Evolutionary conservation across 1,284 basidiomycete species (phyloP).

Genomic region (Apiotrichum montevideense): DNA sequence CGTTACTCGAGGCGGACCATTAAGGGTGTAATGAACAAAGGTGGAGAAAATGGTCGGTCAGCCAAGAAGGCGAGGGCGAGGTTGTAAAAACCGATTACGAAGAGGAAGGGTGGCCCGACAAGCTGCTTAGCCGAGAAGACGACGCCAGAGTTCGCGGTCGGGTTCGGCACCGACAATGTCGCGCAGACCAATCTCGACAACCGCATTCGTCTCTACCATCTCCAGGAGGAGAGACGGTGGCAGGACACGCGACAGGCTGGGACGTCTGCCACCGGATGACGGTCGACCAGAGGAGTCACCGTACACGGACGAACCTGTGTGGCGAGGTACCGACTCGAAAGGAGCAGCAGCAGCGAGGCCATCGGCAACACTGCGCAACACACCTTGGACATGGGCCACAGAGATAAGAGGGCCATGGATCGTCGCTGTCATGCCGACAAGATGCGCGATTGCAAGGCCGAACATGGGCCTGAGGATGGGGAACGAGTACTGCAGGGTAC

Average conservation of each 20-base stretch:
- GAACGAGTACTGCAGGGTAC: slow-evolving; percentile 42
- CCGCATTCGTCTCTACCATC: slow-evolving; percentile 16
- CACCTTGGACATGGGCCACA: slow-evolving; percentile 25
- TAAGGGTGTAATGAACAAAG: neutral
- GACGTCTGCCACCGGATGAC: neutral
- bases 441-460: slow-evolving; percentile 36
- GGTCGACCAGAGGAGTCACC: neutral
- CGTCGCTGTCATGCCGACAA: slow-evolving; percentile 28
- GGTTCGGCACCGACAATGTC: slow-evolving; percentile 20
- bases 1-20: no score
- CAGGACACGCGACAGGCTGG: neutral
- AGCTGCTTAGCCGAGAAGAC: slow-evolving; percentile 12
- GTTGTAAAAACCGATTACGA: neutral
- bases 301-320: neutral
- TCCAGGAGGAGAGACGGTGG: slow-evolving; percentile 13
- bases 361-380: slow-evolving; percentile 35
- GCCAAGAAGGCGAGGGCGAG: neutral
- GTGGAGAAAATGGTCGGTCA: neutral
- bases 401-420: slow-evolving; percentile 27
- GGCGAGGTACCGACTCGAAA: slow-evolving; percentile 11
- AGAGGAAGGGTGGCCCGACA: neutral
- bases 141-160: slow-evolving; percentile 18
- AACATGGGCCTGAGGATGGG: slow-evolving; percentile 41
- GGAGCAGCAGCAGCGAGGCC: slow-evolving; percentile 29
- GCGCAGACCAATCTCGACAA: slow-evolving; percentile 15